Evolutionary conservation across 495 filamentous ascomycete species (phyloP).

Genomic region (Hypoxylon crocopeplum): DNA sequence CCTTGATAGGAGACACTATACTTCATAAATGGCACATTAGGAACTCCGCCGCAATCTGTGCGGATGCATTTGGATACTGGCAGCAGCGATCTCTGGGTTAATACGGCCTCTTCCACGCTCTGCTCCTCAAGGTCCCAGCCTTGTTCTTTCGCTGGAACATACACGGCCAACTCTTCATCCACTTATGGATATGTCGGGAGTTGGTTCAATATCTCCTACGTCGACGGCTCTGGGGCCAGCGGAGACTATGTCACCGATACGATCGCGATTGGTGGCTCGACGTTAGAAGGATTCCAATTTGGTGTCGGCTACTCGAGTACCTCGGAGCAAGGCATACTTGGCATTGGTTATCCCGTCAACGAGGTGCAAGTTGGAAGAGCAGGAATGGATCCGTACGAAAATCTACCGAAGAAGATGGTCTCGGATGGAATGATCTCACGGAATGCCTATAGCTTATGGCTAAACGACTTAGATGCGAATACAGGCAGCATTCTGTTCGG

Average conservation of each 20-base stretch:
- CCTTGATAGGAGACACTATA: conserved; percentile 65
- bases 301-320: conserved; percentile 80
- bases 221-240: conserved; percentile 78
- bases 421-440: conserved; percentile 73
- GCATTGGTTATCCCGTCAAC: conserved; percentile 86
- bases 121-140: conserved; percentile 56
- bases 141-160: conserved; percentile 69
- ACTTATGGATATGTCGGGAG: conserved; percentile 77
- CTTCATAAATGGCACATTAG: conserved; percentile 73
- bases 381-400: conserved; percentile 69
- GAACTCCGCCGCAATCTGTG: conserved; percentile 71
- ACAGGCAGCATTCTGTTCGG: conserved; percentile 90
- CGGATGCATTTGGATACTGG: conserved; percentile 80
- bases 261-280: conserved; percentile 68
- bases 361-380: conserved; percentile 77
- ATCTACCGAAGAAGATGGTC: conserved; percentile 78
- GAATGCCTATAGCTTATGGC: conserved; percentile 87
- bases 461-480: conserved; percentile 78
- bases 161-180: conserved; percentile 76
- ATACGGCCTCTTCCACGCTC: conserved; percentile 67
- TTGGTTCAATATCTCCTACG: conserved; percentile 91
- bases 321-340: conserved; percentile 81
- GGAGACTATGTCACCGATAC: conserved; percentile 89
- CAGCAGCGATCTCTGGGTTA: conserved; percentile 91
- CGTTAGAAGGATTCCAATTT: conserved; percentile 75